Percentiles rank a stretch among this genome's conserved stretches.
phyloP scores from a whole-genome alignment of 208 protist genomes.

The Leptomonas pyrrhocoris region DNA sequence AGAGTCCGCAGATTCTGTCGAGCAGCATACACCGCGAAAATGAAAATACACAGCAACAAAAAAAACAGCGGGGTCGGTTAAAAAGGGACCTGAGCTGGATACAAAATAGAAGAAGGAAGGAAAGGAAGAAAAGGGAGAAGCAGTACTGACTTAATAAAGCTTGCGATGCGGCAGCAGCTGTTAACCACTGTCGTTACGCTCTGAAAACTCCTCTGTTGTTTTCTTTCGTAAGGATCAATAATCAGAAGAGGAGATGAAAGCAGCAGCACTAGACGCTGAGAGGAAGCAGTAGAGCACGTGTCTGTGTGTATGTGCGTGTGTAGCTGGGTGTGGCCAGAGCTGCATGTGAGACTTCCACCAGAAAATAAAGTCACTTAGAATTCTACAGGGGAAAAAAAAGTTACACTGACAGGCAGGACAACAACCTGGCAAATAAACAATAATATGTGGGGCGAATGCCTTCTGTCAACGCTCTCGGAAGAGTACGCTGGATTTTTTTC shows the following conservation, averaged over 20 bases:
- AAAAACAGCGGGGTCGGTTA: background rate
- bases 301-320: background rate
- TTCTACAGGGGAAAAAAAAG: too few relatives aligned
- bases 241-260: constrained; percentile 2
- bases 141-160: background rate
- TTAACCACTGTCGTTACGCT: too few relatives aligned
- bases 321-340: background rate
- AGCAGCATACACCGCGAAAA: too few relatives aligned
- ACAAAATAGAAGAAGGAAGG: constrained; percentile 10
- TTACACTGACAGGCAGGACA: too few relatives aligned
- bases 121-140: background rate
- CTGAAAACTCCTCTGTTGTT: too few relatives aligned
- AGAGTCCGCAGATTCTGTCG: background rate
- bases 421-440: too few relatives aligned
- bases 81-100: background rate
- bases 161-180: background rate
- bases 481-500: too few relatives aligned
- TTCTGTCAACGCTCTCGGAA: too few relatives aligned
- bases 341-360: background rate
- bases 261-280: background rate
- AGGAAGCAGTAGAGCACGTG: background rate
- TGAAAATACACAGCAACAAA: too few relatives aligned
- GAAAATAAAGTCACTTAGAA: background rate
- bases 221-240: background rate
- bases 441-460: too few relatives aligned